Evolutionary conservation across 139 green algal species (phyloP), one percentile per base, ranked within the genome.

Genomic region (Ulvella scutata): DNA sequence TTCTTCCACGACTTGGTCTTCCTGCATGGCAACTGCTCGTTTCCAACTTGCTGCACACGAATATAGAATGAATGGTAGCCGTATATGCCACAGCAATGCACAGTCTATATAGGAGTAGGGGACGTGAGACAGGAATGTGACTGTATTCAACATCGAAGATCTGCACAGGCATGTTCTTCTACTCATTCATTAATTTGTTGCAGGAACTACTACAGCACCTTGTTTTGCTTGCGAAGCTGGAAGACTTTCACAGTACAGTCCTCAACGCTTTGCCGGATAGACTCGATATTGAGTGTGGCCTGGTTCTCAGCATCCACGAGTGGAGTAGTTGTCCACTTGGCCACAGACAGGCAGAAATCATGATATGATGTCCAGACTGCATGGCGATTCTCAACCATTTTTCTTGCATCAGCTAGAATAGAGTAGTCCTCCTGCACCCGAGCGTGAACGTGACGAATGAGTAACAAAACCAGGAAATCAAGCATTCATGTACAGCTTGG

Each of bases 171-270:
- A n/a, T n/a, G n/a, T n/a, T n/a, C n/a, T n/a, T n/a, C n/a, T n/a
- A n/a, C n/a, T n/a, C n/a, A n/a, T n/a, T n/a, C n/a, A n/a, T n/a
- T n/a, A n/a, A n/a, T n/a, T n/a, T n/a, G n/a, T n/a, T n/a, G n/a
- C n/a, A n/a, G n/a, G n/a, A n/a, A n/a, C n/a, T n/a, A n/a, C n/a
- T n/a, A 77, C 37, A 79, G 80, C 36, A 90, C 86, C 72, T 90
- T 90, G 79, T 84, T 83, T 33, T 79, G 82, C 77, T 91, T 91
- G 62, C 79, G 79, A 74, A 91, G 84, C 72, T 88, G 88, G 84
- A 90, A 90, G 0, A 85, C 88, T 7, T 83, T 84, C 33, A 75
- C 73, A 26, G 79, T 79, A 72, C 87, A 89, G 1, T 89, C 84
- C 34, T 90, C 85, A 62, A 91, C 85, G 67, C 88, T 84, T n/a